Evolutionary conservation across 2,329 filamentous ascomycete species (phyloP), one percentile per base, ranked within the genome.

Genomic region (Cordyceps javanica): DNA sequence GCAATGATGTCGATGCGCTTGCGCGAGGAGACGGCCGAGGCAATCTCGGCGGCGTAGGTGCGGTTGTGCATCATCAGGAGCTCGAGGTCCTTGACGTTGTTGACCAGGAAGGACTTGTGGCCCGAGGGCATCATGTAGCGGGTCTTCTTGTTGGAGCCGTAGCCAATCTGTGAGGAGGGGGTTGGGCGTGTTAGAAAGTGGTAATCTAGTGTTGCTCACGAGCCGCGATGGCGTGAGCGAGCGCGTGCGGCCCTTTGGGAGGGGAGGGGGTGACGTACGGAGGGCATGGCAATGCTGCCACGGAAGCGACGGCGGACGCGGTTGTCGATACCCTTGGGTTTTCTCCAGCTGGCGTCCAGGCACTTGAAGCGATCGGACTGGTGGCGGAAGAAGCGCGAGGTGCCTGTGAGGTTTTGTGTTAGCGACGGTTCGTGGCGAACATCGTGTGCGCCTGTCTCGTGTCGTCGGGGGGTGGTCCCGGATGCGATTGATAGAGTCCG

Each of bases 261-360:
- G 38, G 50, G 41, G 28, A 45, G 23, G 26, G 28, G 23, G 59
- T 39, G 66, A 86, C 90, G 42, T 49, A 56, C 53, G 19, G 53
- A 56, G 80, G 94, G 94, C 93, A 99, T 97, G 73, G 87, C 86
- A 79, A 89, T 88, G 81, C 90, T 90, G 74, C 94, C 91, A 81
- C 90, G 91, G 86, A 99, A 99, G 69, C 94, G 90, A 85, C 94
- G 87, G 77, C 94, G 90, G 76, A 99, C 93, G 73, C 90, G 83
- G 84, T 92, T 96, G 82, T 99, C 94, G 80, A 99, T 99, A 91
- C 94, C 94, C 90, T 99, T 99, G 69, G 94, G 94, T 86, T 97
- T 99, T 82, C 94, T 89, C 94, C 94, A 99, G 85, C 85, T 88
- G 68, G 89, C 76, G 74, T 83, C 87, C 69, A 97, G 87, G 76